Conservation (phyloP, 495 filamentous ascomycete species). For the Daldinia grandis region DNA sequence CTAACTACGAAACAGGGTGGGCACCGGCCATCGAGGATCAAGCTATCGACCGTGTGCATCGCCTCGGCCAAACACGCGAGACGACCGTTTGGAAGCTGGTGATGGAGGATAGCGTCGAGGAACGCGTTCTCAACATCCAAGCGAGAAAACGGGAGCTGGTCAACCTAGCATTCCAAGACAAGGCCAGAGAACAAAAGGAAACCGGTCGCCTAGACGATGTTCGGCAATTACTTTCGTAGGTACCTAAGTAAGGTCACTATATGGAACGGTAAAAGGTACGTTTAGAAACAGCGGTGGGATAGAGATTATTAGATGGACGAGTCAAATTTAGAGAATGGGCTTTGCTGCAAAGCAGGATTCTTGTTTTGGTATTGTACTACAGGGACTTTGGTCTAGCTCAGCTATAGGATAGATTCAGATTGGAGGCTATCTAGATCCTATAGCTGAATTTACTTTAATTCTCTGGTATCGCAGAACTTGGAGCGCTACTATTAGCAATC, state of each 20-base stretch:
- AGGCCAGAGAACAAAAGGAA: slow-evolving; percentile 55
- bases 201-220: slow-evolving; percentile 54
- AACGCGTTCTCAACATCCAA: slow-evolving; percentile 84
- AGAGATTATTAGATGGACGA: background rate
- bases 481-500: background rate
- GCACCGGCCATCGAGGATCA: slow-evolving; percentile 94
- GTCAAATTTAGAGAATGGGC: background rate
- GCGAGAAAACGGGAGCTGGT: slow-evolving; percentile 82
- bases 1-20: slow-evolving; percentile 67
- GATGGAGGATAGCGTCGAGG: slow-evolving; percentile 86
- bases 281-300: background rate
- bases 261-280: background rate
- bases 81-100: slow-evolving; percentile 84
- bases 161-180: slow-evolving; percentile 76
- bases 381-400: background rate
- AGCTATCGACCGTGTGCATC: slow-evolving; percentile 88
- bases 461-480: background rate
- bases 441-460: background rate
- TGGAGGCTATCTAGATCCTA: background rate
- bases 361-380: background rate
- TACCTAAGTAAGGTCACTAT: background rate
- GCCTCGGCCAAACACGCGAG: slow-evolving; percentile 81
- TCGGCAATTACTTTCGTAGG: slow-evolving; percentile 49
- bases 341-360: background rate
- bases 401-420: background rate